Base-by-base conservation (phyloP, 495 filamentous ascomycete species). In the Coniosporium apollinis region DNA sequence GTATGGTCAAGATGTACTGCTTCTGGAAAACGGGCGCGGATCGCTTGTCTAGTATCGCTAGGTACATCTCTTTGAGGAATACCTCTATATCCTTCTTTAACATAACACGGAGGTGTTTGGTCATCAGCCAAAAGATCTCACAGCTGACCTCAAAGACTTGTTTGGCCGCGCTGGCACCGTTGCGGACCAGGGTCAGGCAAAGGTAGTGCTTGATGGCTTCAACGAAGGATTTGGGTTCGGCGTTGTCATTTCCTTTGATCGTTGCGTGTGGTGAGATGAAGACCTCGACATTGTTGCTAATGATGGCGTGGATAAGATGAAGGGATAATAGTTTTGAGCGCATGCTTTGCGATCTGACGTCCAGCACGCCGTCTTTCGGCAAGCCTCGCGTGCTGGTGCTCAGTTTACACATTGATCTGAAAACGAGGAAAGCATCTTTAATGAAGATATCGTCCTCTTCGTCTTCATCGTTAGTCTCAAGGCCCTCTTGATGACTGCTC, bases 41-140 rank as follows among this genome's bases (percentile, higher is more conserved):
- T 36, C 74, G 74, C 55, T 82, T 77, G 31, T 94, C 91, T 7
- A 99, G 64, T 31, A 96, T 85, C 8, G 85, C 82, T 22, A 99
- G 60, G 50, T 99, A 99, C 17, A 96, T 93, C 47, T 99, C 91
- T 51, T 94, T 94, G 40, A 99, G 50, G 51, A 96, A 94, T 1
- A 99, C 84, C 55, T 96, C 91, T 33, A 96, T 79, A 54, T 99
- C 91, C 72, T 94, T 92, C 77, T 96, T 97, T 55, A 96, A 79
- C 53, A 83, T 79, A 0, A 87, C 79, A 42, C 91, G 70, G 74
- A 96, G 83, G 56, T 87, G 69, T 50, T 85, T 91, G 4, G 94
- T 56, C 76, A 94, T 92, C 39, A 94, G 56, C 85, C 84, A 94
- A 55, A 99, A 96, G 4, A 96, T 93, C 56, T 96, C 91, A 47